Evolutionary conservation across 2,329 filamentous ascomycete species (phyloP), one percentile per base, ranked within the genome.

Genomic region (Trichoderma atrobrunneum): DNA sequence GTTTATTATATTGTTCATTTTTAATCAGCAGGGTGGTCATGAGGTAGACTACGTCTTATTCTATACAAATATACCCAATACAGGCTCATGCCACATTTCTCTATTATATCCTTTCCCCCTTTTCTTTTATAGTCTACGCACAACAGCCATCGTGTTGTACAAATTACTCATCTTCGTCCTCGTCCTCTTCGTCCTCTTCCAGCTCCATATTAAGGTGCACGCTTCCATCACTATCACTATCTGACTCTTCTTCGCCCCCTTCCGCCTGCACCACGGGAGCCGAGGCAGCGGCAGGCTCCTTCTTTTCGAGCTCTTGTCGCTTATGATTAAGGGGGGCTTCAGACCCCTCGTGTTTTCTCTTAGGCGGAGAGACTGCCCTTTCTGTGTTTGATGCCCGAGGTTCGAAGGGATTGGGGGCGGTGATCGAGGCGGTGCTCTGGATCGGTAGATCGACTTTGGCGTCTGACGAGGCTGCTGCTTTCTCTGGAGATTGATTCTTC

Each of bases 161-260:
- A 5, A 36, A 18, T 36, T 48, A 61, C 30, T 72, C 67, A 16
- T 77, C 73, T 10, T 79, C 74, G 12, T 75, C 75, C 7, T 77
- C 77, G 1, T 79, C 74, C 3, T 78, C 80, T 0, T 81, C 84
- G 12, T 85, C 84, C 18, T 86, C 86, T 11, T 89, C 87, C 11
- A 90, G 78, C 60, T 88, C 87, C 86, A 89, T 89, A 70, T 89
- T 87, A 71, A 89, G 80, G 78, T 89, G 86, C 14, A 89, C 85
- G 72, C 87, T 89, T 70, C 85, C 87, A 71, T 88, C 87, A 16
- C 84, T 84, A 36, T 84, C 84, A 1, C 81, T 84, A 5, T 81
- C 81, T 11, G 71, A 72, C 0, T 78, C 80, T 1, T 76, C 78
- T 1, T 76, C 78, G 3, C 71, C 79, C 21, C 75, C 72, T 21